phyloP scores from a whole-genome alignment of 768 basidiomycete species.

The Russula abietina region DNA sequence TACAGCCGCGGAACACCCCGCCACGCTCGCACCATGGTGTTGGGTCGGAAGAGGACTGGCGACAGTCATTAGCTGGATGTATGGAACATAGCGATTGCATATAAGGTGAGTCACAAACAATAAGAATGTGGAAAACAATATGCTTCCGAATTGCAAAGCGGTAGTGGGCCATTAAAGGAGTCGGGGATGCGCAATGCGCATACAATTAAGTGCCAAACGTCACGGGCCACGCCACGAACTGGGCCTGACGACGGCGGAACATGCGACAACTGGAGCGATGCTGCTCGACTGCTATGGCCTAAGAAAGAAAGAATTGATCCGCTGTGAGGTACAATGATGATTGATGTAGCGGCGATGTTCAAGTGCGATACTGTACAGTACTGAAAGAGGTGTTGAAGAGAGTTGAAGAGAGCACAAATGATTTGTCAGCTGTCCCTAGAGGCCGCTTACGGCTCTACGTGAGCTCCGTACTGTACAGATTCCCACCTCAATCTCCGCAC shows the following conservation, averaged over 20 bases:
- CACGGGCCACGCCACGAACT: neutral
- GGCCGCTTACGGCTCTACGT: no score
- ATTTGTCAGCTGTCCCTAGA: no score
- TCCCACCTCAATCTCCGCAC: neutral
- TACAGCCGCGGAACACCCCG: neutral
- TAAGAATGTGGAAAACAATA: no score
- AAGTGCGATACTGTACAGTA: neutral
- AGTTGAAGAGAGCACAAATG: no score
- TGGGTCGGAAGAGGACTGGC: neutral
- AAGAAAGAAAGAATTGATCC: neutral
- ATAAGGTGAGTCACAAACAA: slow-evolving; percentile 9
- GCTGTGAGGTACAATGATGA: neutral
- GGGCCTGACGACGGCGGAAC: neutral
- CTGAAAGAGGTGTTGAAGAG: no score
- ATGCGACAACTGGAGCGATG: neutral
- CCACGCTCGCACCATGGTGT: neutral
- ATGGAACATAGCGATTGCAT: neutral
- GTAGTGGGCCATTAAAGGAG: neutral
- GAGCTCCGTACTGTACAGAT: no score
- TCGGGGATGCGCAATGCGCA: neutral
- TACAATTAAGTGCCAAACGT: neutral
- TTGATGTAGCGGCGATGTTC: neutral
- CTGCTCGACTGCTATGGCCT: neutral
- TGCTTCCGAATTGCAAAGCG: neutral
- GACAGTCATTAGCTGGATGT: neutral